These are phyloP conservation scores for Salix purpurea DNA, from an alignment of 345 rosid species.

Conservation along the genomic window DNA sequence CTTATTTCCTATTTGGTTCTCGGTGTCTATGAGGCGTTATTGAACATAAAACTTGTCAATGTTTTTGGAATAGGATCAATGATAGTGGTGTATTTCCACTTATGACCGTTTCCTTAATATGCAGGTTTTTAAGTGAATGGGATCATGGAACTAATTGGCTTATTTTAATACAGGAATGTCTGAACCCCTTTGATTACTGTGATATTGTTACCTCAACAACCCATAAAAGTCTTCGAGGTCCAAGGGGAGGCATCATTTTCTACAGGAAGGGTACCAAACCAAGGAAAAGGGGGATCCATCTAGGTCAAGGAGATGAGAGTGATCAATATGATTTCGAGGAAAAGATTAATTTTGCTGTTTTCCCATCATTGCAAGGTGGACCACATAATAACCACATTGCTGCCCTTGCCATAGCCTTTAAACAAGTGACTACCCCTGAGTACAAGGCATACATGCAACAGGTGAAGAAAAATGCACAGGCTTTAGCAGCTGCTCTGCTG, in stretches of 20 bases:
- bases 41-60: not conserved
- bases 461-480: conserved; percentile 88
- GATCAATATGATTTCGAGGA: conserved; percentile 75
- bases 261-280: conserved; percentile 70
- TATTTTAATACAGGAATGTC: conserved; percentile 52
- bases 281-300: conserved; percentile 50
- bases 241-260: conserved; percentile 96
- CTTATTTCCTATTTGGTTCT: not conserved
- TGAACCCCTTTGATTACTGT: conserved; percentile 88
- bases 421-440: conserved; percentile 82
- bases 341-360: conserved; percentile 83
- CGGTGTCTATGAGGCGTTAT: not conserved
- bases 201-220: conserved; percentile 97
- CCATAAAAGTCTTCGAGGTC: conserved; percentile 93
- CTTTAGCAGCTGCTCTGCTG: conserved; percentile 67
- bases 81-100: not conserved
- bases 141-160: not conserved
- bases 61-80: not conserved
- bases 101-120: not conserved
- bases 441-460: conserved; percentile 83
- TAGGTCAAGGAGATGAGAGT: conserved; percentile 41
- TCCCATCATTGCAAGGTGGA: conserved; percentile 88
- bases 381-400: conserved; percentile 98
- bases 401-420: conserved; percentile 92
- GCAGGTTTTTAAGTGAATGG: not conserved